Evolutionary conservation across 2,329 filamentous ascomycete species (phyloP).

Genomic region (Fusarium virguliforme): DNA sequence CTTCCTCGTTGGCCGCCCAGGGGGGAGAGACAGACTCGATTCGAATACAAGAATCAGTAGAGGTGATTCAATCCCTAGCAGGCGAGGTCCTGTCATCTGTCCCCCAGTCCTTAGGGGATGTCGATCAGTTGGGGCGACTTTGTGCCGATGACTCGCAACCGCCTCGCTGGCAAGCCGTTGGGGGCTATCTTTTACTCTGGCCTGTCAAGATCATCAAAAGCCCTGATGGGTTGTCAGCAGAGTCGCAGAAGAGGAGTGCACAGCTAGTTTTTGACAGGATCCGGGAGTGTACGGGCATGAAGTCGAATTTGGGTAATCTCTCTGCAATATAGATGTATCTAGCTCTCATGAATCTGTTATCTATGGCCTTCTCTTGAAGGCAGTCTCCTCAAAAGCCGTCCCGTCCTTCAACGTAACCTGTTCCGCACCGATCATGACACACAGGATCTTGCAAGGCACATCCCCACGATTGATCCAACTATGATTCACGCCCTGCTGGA

Average conservation of each 20-base stretch:
- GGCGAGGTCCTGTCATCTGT: constrained; percentile 57
- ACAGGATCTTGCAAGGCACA: constrained; percentile 58
- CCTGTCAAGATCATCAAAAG: constrained; percentile 57
- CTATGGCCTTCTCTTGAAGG: constrained; percentile 23
- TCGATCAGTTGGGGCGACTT: constrained; percentile 49
- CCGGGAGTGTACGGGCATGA: constrained; percentile 60
- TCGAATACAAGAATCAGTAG: constrained; percentile 14
- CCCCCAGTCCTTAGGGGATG: constrained; percentile 57
- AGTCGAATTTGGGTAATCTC: constrained; percentile 52
- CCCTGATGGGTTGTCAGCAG: constrained; percentile 37
- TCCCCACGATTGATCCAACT: constrained; percentile 61
- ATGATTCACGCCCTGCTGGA: constrained; percentile 63
- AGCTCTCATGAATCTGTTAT: too few relatives aligned
- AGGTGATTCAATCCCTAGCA: constrained; percentile 50
- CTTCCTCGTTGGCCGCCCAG: neutral
- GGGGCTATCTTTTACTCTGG: constrained; percentile 59
- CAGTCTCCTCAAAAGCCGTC: constrained; percentile 56
- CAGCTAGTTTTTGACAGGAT: constrained; percentile 56
- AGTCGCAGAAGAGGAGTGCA: constrained; percentile 52
- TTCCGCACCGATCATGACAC: constrained; percentile 60
- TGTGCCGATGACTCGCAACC: constrained; percentile 15
- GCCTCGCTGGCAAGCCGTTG: constrained; percentile 54
- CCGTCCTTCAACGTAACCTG: constrained; percentile 59
- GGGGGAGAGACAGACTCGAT: neutral
- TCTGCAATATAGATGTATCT: constrained; percentile 39